Evolutionary conservation across 2,329 filamentous ascomycete species (phyloP), one percentile per base, ranked within the genome.

Genomic region (Thermomyces lanuginosus): DNA sequence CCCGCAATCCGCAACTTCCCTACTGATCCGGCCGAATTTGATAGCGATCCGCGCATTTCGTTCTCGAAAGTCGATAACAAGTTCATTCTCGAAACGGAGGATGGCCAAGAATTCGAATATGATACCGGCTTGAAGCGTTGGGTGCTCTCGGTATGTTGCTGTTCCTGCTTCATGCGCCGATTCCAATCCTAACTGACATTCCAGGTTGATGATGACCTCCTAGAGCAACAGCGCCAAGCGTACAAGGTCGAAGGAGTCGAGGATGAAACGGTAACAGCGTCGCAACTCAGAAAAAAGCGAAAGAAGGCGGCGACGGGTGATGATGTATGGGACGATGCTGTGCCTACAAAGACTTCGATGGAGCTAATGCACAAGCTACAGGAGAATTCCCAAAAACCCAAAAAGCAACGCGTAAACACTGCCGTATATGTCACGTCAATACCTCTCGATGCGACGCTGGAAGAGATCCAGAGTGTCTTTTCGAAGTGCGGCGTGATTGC

Each of bases 401-500:
- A 54, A 41, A 61, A 57, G 36, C 46, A 48, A 16, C 56, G 55
- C 30, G 63, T 84, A 41, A 95, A 93, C 50, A 92, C 80, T 4
- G 86, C 86, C 21, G 69, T 98, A 37, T 98, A 86, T 57, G 78
- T 93, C 24, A 92, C 83, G 4, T 81, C 79, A 8, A 67, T 98
- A 3, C 91, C 89, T 0, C 54, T 63, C 20, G 81, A 95, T 49
- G 76, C 72, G 22, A 80, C 76, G 1, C 61, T 76, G 21, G 70
- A 78, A 16, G 89, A 98, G 56, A 72, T 98, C 9, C 67, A 77
- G 39, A 69, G 82, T 13, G 63, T 80, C 15, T 98, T 98, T 58
- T 81, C 75, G 25, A 86, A 81, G 49, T 91, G 71, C 44, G 84
- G 84, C 33, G 77, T 95, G 39, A 84, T 98, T 37, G 82, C 86